Evolutionary conservation across 2,329 filamentous ascomycete genomes (phyloP), one percentile per base, ranked within the genome.

Genomic region (Pyrenochaeta sp.): DNA sequence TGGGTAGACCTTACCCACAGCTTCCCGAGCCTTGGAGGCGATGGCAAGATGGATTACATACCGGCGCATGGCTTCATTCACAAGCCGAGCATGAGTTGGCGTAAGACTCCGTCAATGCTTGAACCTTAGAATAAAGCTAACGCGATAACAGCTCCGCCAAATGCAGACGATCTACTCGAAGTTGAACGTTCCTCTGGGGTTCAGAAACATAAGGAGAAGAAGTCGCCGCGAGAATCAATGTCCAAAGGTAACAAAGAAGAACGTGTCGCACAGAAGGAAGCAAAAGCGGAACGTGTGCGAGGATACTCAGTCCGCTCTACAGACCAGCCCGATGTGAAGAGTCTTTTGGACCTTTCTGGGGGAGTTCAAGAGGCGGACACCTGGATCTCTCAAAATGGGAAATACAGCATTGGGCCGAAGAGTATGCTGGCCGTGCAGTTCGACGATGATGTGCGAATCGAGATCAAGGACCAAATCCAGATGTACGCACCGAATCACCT

Each of bases 1-100:
- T 99, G 95, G 95, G 93, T 94, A 8, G 95, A 99, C 74, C 80
- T 98, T 52, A 96, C 92, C 0, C 94, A 98, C 74, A 97, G 93
- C 0, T 98, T 98, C 64, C 95, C 95, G 0, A 97, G 93, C 65
- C 85, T 97, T n/a, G 85, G 87, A 2, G 86, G 83, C 5, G 87
- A 92, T 40, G 88, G 86, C 49, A 86, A 87, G 0, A 78, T 92
- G 50, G 95, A 99, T 74, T 98, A 97, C 68, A 94, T 99, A 34
- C 95, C 95, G 4, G 80, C 88, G 0, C 85, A 90, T 66, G 95
- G 95, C 0, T 98, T 99, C 69, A 89, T 96, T 64, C 93, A 98
- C 68, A 92, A 90, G 68, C 95, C 94, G 0, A 97, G 92, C 0
- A 82, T 86, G 53, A 88, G 91, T n/a, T 99, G 95, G 95, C 95